Conservation (phyloP, 1,284 basidiomycete genomes). For the Ustilago esculenta region DNA sequence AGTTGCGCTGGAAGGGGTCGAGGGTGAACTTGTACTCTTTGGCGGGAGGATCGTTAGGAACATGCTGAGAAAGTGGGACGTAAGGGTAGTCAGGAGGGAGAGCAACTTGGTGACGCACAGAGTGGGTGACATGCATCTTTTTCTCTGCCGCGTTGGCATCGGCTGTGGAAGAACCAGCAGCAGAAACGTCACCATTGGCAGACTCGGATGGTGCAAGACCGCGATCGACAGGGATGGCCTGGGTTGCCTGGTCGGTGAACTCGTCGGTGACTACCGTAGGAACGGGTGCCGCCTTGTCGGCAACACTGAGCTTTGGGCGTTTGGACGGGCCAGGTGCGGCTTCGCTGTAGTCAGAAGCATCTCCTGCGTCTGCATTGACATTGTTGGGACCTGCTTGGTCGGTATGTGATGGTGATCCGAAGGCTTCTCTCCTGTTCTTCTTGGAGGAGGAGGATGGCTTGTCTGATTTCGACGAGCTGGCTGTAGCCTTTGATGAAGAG, state of each 20-base stretch:
- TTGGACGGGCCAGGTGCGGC: conserved; percentile 39
- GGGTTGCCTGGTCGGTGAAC: conserved; percentile 50
- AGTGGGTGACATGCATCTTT: conserved; percentile 60
- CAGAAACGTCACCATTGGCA: conserved; percentile 1
- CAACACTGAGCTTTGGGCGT: conserved; percentile 29
- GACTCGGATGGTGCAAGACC: conserved; percentile 25
- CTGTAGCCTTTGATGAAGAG: not conserved
- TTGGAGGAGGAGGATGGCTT: not conserved
- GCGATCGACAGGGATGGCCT: conserved; percentile 27
- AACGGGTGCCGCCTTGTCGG: conserved; percentile 29
- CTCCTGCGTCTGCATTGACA: not conserved
- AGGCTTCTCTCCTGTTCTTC: conserved; percentile 2
- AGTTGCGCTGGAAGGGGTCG: conserved; percentile 97
- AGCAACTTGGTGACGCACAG: conserved; percentile 90
- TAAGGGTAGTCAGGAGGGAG: conserved; percentile 93
- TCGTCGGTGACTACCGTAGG: conserved; percentile 56
- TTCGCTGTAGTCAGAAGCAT: conserved; percentile 17
- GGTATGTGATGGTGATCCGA: not conserved
- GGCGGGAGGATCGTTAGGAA: conserved; percentile 89
- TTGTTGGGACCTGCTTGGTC: conserved; percentile 1
- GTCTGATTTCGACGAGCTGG: not conserved
- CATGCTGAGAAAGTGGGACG: conserved; percentile 87
- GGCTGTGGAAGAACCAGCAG: conserved; percentile 14
- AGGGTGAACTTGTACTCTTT: conserved; percentile 94
- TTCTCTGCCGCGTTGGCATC: conserved; percentile 35